Percentiles rank a stretch among this genome's conserved stretches.
phyloP scores from a whole-genome alignment of 2,329 filamentous ascomycete genomes.

The Pseudopithomyces chartarum region DNA sequence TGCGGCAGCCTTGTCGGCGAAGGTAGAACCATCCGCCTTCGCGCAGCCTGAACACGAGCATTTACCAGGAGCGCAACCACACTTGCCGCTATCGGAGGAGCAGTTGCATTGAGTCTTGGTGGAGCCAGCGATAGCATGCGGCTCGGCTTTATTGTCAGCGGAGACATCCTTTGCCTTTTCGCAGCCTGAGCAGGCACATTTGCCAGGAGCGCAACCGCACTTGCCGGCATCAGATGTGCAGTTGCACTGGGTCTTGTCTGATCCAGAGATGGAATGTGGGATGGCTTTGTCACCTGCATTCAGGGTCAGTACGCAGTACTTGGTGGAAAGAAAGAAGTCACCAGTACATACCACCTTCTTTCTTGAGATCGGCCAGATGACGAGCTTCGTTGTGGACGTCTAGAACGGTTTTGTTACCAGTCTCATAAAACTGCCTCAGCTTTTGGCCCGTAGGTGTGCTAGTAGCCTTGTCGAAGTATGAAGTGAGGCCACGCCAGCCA shows the following conservation, averaged over 20 bases:
- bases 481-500: slow-evolving; percentile 71
- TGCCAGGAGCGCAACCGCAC: slow-evolving; percentile 52
- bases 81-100: slow-evolving; percentile 47
- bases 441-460: slow-evolving; percentile 87
- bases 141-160: slow-evolving; percentile 42
- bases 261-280: slow-evolving; percentile 45
- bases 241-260: slow-evolving; percentile 55
- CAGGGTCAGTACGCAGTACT: not conserved
- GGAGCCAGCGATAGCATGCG: slow-evolving; percentile 46
- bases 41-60: slow-evolving; percentile 54
- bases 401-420: slow-evolving; percentile 84
- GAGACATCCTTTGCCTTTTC: slow-evolving; percentile 41
- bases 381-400: slow-evolving; percentile 93
- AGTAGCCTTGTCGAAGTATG: slow-evolving; percentile 94
- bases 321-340: too few species aligned
- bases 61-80: slow-evolving; percentile 52
- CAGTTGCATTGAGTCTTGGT: slow-evolving; percentile 57
- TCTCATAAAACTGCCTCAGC: slow-evolving; percentile 84
- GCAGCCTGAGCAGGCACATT: slow-evolving; percentile 54
- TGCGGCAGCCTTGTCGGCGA: slow-evolving; percentile 7
- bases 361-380: slow-evolving; percentile 86
- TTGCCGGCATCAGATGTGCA: slow-evolving; percentile 49
- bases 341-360: slow-evolving; percentile 46
- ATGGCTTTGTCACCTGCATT: slow-evolving; percentile 28
- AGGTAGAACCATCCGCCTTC: slow-evolving; percentile 36